These are phyloP conservation scores for Magnolia changhungtana DNA, from an alignment of 164 flowering plant genomes.

Conservation along the genomic window DNA sequence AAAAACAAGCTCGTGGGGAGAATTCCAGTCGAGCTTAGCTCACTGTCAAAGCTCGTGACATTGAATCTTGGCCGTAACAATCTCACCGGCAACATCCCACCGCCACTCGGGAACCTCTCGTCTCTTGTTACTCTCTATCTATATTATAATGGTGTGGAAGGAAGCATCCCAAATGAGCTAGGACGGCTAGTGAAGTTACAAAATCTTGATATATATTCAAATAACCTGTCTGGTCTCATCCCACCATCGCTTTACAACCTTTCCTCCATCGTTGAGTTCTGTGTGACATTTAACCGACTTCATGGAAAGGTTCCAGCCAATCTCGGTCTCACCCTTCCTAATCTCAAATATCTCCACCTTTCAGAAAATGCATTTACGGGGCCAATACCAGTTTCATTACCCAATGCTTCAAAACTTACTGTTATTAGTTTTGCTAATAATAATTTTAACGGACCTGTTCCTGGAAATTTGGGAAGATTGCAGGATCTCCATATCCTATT, in stretches of 20 bases:
- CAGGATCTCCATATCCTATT: not conserved
- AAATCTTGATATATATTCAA: not conserved
- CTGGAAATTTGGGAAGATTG: not conserved
- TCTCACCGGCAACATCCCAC: not conserved
- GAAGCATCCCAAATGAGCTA: not conserved
- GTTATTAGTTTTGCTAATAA: not conserved
- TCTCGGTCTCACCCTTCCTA: slow-evolving; percentile 27
- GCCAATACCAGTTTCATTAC: slow-evolving; percentile 4
- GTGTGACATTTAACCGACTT: slow-evolving; percentile 12
- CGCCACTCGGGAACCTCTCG: not conserved
- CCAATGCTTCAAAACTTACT: not conserved
- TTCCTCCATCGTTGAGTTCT: slow-evolving; percentile 21
- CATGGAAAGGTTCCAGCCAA: slow-evolving; percentile 24
- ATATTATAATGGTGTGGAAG: not conserved
- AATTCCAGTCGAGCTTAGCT: slow-evolving; percentile 2
- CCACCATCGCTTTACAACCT: slow-evolving; percentile 35
- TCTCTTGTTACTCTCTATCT: not conserved
- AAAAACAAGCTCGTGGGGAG: slow-evolving; percentile 4
- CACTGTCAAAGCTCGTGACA: not conserved
- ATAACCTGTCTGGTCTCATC: not conserved
- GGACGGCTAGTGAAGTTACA: not conserved
- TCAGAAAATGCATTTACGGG: not conserved
- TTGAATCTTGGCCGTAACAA: not conserved
- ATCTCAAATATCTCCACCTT: slow-evolving; percentile 4
- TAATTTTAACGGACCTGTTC: not conserved